Evolutionary conservation across 2,329 filamentous ascomycete species (phyloP).

Genomic region (Sporothrix curviconia): DNA sequence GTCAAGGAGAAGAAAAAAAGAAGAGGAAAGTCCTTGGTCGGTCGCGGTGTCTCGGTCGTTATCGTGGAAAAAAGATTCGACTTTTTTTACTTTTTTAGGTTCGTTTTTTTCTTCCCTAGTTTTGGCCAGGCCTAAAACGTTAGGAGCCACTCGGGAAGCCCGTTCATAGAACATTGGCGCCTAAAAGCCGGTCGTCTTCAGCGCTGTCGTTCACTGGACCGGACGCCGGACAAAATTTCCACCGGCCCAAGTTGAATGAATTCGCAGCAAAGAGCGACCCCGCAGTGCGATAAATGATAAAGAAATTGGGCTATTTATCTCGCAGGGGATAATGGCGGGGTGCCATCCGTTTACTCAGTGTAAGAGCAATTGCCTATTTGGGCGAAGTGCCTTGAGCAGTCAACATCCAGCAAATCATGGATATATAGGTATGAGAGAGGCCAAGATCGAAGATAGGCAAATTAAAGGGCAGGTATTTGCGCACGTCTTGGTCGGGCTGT

Average conservation of each 20-base stretch:
- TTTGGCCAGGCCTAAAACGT: no score
- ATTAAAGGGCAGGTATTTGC: no score
- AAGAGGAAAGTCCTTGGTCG: not conserved
- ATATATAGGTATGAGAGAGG: not conserved
- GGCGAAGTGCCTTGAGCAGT: not conserved
- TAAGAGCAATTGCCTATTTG: slow-evolving; percentile 11
- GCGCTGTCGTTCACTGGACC: not conserved
- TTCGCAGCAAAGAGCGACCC: slow-evolving; percentile 3
- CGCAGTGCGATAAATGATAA: not conserved
- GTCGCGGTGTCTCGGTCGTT: not conserved
- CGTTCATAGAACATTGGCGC: no score
- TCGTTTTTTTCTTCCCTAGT: not conserved
- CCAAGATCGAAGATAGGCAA: not conserved
- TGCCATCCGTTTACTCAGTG: not conserved
- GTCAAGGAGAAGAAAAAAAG: not conserved
- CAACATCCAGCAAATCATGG: not conserved
- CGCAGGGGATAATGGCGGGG: not conserved
- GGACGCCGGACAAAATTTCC: slow-evolving; percentile 13
- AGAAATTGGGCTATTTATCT: not conserved
- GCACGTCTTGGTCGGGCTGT: no score
- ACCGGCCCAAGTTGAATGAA: no score
- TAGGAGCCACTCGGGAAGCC: no score
- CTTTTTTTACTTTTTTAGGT: slow-evolving; percentile 4
- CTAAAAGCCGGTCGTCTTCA: no score
- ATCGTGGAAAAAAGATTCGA: slow-evolving; percentile 6